A percentile compares a stretch with the other conserved stretches of the same genome.
These are phyloP conservation scores for Monoraphidium neglectum DNA, from an alignment of 139 green algal genomes.

Conservation along the genomic window DNA sequence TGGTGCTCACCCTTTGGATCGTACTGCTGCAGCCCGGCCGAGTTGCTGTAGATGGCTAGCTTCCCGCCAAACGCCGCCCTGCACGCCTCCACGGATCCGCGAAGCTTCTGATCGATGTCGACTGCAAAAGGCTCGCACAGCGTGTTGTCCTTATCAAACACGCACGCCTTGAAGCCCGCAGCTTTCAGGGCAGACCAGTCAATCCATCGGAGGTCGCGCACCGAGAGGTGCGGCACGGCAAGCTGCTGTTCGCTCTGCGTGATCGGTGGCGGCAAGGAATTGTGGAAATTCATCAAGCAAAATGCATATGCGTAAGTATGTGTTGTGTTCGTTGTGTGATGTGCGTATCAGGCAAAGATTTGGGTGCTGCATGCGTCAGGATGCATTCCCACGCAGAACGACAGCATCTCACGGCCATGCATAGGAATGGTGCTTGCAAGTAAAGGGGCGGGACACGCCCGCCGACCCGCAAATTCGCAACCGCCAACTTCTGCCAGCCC, in stretches of 20 bases:
- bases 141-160: slow-evolving; percentile 99
- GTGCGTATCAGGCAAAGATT: too few species aligned
- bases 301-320: too few species aligned
- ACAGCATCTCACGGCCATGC: too few species aligned
- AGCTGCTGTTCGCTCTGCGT: slow-evolving; percentile 59
- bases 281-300: too few species aligned
- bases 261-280: too few species aligned
- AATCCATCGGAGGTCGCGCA: slow-evolving; percentile 67
- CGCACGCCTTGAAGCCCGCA: slow-evolving; percentile 77
- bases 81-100: slow-evolving; percentile 54
- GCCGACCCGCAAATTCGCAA: too few species aligned
- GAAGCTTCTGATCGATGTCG: slow-evolving; percentile 34
- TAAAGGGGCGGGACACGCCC: too few species aligned
- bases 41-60: slow-evolving; percentile 91
- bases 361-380: too few species aligned
- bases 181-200: slow-evolving; percentile 69
- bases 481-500: too few species aligned
- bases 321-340: too few species aligned
- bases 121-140: slow-evolving; percentile 81
- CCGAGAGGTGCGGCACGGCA: slow-evolving; percentile 73
- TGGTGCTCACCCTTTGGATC: slow-evolving; percentile 75
- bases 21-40: slow-evolving; percentile 88
- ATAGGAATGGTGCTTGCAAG: too few species aligned
- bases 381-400: too few species aligned
- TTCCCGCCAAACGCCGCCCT: slow-evolving; percentile 58